Conservation (phyloP, 2,329 filamentous ascomycete species). For the Trichophyton simii region DNA sequence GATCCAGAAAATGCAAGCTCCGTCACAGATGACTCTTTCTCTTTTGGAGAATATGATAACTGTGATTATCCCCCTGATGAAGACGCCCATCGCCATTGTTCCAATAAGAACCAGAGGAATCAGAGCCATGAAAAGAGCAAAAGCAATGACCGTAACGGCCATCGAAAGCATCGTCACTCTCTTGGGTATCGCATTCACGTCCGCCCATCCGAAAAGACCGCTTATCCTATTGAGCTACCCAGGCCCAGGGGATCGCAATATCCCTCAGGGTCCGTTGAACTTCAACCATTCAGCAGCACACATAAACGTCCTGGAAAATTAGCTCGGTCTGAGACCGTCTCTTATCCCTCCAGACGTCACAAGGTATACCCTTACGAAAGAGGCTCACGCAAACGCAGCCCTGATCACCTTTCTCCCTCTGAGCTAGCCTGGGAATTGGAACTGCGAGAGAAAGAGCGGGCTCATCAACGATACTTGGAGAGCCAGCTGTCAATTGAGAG, state of each 20-base stretch:
- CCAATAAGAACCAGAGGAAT: neutral
- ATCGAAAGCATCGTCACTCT: constrained; percentile 5
- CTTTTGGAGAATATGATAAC: constrained; percentile 14
- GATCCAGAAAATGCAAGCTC: constrained; percentile 20
- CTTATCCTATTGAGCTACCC: neutral
- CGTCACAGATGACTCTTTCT: constrained; percentile 18
- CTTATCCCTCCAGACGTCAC: constrained; percentile 2
- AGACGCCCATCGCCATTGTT: constrained; percentile 12
- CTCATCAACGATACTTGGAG: constrained; percentile 7
- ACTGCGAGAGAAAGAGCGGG: constrained; percentile 8
- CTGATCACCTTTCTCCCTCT: neutral
- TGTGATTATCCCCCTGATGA: neutral
- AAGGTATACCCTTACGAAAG: neutral
- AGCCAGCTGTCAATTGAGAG: constrained; percentile 4
- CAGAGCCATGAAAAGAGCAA: neutral
- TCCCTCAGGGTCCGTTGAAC: constrained; percentile 15
- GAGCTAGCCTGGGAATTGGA: constrained; percentile 7
- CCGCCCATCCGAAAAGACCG: constrained; percentile 14
- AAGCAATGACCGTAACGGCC: constrained; percentile 11
- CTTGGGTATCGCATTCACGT: constrained; percentile 19
- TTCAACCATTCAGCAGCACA: constrained; percentile 18
- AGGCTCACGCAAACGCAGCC: neutral
- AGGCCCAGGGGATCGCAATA: constrained; percentile 10
- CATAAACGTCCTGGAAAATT: constrained; percentile 3
- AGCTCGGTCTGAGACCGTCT: constrained; percentile 7